A percentile compares a stretch with the other conserved stretches of the same genome.
phyloP scores from a whole-genome alignment of 2,329 filamentous ascomycete genomes.

The Colletotrichum sp. region DNA sequence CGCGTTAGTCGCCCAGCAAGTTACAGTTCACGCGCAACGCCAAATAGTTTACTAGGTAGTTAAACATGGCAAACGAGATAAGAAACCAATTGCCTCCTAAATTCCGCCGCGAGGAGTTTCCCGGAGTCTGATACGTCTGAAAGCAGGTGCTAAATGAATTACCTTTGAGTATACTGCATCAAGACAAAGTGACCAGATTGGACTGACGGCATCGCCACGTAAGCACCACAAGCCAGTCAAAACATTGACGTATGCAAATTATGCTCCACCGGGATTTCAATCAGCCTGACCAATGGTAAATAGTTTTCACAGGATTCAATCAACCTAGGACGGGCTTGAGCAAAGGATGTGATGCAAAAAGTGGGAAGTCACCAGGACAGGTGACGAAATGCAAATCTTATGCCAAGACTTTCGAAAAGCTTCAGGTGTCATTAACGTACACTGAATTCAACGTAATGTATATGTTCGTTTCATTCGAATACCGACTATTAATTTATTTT shows the following conservation, averaged over 20 bases:
- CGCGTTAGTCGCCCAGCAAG: not conserved
- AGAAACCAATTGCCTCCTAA: too few species aligned
- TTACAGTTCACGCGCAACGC: not conserved
- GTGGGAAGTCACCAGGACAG: not conserved
- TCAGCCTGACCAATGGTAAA: not conserved
- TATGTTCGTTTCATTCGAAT: not conserved
- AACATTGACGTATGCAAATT: not conserved
- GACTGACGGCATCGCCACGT: too few species aligned
- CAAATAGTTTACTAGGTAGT: too few species aligned
- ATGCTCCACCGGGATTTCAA: not conserved
- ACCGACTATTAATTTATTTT: not conserved
- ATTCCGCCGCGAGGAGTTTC: too few species aligned
- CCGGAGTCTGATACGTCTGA: too few species aligned
- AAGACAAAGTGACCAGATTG: not conserved
- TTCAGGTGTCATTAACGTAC: not conserved
- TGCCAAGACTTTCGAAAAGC: not conserved
- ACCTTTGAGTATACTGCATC: not conserved
- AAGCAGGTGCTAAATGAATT: not conserved
- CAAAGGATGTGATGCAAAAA: not conserved
- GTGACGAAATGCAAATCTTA: not conserved
- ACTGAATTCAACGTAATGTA: not conserved
- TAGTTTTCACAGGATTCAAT: not conserved
- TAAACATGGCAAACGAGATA: not conserved
- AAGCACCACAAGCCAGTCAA: not conserved
- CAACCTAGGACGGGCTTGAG: not conserved